Percentiles rank a stretch among this genome's conserved stretches.
Conservation (phyloP, 2,329 filamentous ascomycete species). For the Alternaria novae-zelandiae region DNA sequence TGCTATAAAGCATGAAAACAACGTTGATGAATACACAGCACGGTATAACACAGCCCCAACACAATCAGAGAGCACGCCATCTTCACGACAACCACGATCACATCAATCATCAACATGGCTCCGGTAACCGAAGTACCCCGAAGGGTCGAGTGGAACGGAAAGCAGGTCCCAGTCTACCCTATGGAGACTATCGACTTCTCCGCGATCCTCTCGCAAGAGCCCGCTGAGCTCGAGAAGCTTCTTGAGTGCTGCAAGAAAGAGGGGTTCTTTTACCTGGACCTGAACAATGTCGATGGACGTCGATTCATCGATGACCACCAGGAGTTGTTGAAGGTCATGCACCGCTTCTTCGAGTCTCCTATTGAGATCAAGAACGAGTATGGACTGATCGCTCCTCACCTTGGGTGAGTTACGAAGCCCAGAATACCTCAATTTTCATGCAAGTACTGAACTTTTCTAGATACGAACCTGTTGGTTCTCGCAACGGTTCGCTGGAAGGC, state of each 20-base stretch:
- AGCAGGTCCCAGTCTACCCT: constrained; percentile 35
- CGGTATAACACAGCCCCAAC: background rate
- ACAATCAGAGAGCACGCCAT: background rate
- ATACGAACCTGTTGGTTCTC: constrained; percentile 36
- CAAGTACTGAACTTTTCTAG: background rate
- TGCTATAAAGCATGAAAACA: background rate
- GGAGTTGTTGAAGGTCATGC: constrained; percentile 61
- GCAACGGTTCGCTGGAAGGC: constrained; percentile 37
- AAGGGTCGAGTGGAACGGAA: constrained; percentile 42
- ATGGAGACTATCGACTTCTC: constrained; percentile 60
- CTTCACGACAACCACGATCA: background rate
- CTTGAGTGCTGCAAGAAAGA: constrained; percentile 58
- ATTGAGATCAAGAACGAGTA: constrained; percentile 64
- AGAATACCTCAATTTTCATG: background rate
- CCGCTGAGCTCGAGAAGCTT: constrained; percentile 60
- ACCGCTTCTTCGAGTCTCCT: constrained; percentile 61
- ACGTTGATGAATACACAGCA: background rate
- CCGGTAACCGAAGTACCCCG: constrained; percentile 25
- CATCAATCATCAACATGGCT: constrained; percentile 25
- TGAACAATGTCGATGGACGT: constrained; percentile 60
- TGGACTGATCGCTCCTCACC: constrained; percentile 61
- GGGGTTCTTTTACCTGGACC: constrained; percentile 64
- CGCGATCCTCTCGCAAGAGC: constrained; percentile 61
- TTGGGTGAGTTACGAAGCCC: constrained; percentile 52
- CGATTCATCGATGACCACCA: constrained; percentile 61